Conservation (phyloP, 495 filamentous ascomycete genomes). For the Xeromyces bisporus region DNA sequence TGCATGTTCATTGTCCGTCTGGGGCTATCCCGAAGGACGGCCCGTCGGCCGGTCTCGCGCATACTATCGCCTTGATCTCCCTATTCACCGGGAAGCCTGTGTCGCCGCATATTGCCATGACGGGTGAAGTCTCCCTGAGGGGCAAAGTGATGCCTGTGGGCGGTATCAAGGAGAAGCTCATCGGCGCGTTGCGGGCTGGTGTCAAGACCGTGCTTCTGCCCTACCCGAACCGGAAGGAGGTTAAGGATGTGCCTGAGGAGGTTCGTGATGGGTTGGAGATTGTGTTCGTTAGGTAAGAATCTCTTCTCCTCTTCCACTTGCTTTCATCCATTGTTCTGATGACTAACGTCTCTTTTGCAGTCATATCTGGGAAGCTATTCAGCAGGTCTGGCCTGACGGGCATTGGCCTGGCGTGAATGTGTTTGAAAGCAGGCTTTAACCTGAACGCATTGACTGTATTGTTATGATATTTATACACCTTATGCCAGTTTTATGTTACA, state of each 20-base stretch:
- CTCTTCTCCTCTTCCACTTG: neutral
- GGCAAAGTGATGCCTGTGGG: slow-evolving; percentile 81
- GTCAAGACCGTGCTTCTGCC: slow-evolving; percentile 90
- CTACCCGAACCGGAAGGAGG: slow-evolving; percentile 78
- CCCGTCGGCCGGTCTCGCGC: slow-evolving; percentile 75
- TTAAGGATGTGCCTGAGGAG: slow-evolving; percentile 79
- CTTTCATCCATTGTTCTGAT: slow-evolving; percentile 1
- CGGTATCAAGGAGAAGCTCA: slow-evolving; percentile 97
- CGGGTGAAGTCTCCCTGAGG: slow-evolving; percentile 79
- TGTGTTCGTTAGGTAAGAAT: slow-evolving; percentile 63
- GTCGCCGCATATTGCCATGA: slow-evolving; percentile 91
- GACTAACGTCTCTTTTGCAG: slow-evolving; percentile 21
- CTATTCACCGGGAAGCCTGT: slow-evolving; percentile 80
- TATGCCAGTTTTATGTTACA: too few species aligned
- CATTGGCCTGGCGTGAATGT: slow-evolving; percentile 57
- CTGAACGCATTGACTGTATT: too few species aligned
- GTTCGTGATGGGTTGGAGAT: slow-evolving; percentile 80
- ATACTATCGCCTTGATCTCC: slow-evolving; percentile 83
- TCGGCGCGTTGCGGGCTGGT: slow-evolving; percentile 81
- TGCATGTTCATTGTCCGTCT: slow-evolving; percentile 93
- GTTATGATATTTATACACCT: too few species aligned
- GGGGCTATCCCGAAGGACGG: slow-evolving; percentile 94
- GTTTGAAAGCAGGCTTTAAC: slow-evolving; percentile 46
- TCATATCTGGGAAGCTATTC: slow-evolving; percentile 81
- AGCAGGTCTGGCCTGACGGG: slow-evolving; percentile 67